Evolutionary conservation across 2,329 filamentous ascomycete genomes (phyloP).

Genomic region (Diaporthe nobilis): DNA sequence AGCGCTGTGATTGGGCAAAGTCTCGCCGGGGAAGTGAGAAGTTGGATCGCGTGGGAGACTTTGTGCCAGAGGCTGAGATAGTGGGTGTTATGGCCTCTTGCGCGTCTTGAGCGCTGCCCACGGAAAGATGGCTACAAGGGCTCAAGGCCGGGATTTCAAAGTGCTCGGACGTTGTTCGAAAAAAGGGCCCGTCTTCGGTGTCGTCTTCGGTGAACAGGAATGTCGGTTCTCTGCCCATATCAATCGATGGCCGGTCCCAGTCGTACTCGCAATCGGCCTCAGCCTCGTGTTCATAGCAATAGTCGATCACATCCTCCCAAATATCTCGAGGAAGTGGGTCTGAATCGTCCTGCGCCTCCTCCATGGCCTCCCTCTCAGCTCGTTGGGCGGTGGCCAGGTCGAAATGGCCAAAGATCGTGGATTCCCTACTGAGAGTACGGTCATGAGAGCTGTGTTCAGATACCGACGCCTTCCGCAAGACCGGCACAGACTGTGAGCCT

Average conservation of each 20-base stretch:
- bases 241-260: slow-evolving; percentile 72
- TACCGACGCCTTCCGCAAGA: slow-evolving; percentile 37
- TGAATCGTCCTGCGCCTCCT: slow-evolving; percentile 46
- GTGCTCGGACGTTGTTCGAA: slow-evolving; percentile 46
- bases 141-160: slow-evolving; percentile 64
- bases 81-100: slow-evolving; percentile 62
- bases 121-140: slow-evolving; percentile 57
- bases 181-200: slow-evolving; percentile 29
- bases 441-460: slow-evolving; percentile 44
- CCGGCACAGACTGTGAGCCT: slow-evolving; percentile 68
- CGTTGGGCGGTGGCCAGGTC: slow-evolving; percentile 57
- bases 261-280: slow-evolving; percentile 77
- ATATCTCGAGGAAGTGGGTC: slow-evolving; percentile 59
- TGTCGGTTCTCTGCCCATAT: slow-evolving; percentile 53
- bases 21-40: slow-evolving; percentile 65
- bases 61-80: slow-evolving; percentile 51
- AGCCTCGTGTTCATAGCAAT: slow-evolving; percentile 78
- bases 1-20: slow-evolving; percentile 47
- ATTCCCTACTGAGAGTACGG: slow-evolving; percentile 60
- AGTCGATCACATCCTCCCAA: slow-evolving; percentile 80
- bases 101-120: slow-evolving; percentile 49
- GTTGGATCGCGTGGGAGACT: slow-evolving; percentile 61
- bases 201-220: slow-evolving; percentile 42
- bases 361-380: slow-evolving; percentile 47
- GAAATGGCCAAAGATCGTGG: slow-evolving; percentile 65